Conservation (phyloP, 2,329 filamentous ascomycete genomes). For the Pseudocercospora musae region DNA sequence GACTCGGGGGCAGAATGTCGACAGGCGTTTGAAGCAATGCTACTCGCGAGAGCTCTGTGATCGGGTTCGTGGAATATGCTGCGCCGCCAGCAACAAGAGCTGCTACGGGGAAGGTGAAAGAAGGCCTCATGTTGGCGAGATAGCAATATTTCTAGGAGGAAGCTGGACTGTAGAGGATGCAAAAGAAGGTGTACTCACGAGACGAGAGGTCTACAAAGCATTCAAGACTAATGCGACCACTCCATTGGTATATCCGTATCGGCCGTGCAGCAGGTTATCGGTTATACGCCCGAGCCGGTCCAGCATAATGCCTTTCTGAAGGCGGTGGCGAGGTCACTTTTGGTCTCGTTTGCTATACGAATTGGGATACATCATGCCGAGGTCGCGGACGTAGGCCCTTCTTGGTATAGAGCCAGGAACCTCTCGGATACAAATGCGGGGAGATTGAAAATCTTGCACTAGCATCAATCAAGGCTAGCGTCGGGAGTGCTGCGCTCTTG, state of each 20-base stretch:
- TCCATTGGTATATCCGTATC: background rate
- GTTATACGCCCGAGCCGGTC: background rate
- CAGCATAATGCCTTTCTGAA: background rate
- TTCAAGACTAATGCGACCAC: background rate
- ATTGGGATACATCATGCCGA: background rate
- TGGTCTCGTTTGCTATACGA: constrained; percentile 1
- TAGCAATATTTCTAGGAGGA: background rate
- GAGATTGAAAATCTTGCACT: background rate
- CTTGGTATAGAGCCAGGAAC: constrained; percentile 1
- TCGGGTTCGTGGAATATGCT: constrained; percentile 14
- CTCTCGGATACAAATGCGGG: background rate
- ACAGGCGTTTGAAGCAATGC: constrained; percentile 8
- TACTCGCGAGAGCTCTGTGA: constrained; percentile 12
- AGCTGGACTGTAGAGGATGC: background rate
- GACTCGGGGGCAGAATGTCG: constrained; percentile 31
- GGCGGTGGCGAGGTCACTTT: background rate
- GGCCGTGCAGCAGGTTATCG: background rate
- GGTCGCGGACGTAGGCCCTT: background rate
- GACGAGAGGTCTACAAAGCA: background rate
- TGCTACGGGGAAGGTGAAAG: background rate
- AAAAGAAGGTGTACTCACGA: background rate
- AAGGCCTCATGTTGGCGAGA: constrained; percentile 11
- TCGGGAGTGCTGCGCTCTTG: background rate
- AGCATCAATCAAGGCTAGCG: background rate
- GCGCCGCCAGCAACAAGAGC: constrained; percentile 9